Percentiles rank a stretch among this genome's conserved stretches.
These are phyloP conservation scores for Epichloe glyceriae DNA, from an alignment of 2,329 filamentous ascomycete species.

Conservation along the genomic window DNA sequence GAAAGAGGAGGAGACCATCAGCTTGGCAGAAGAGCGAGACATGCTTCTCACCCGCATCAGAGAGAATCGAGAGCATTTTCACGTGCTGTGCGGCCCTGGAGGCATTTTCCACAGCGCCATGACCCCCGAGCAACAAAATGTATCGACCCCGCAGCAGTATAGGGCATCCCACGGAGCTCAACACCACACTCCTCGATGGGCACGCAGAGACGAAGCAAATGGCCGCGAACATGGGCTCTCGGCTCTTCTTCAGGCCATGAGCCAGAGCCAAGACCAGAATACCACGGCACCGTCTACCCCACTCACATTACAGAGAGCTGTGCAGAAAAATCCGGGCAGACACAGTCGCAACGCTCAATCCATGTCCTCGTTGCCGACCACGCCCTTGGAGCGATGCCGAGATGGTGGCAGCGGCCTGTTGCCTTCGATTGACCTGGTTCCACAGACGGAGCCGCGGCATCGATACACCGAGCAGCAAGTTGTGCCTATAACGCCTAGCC, in stretches of 20 bases:
- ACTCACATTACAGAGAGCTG: slow-evolving; percentile 30
- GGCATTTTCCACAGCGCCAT: slow-evolving; percentile 51
- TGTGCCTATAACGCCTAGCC: slow-evolving; percentile 31
- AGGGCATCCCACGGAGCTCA: slow-evolving; percentile 30
- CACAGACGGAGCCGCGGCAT: slow-evolving; percentile 43
- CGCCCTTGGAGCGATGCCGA: slow-evolving; percentile 45
- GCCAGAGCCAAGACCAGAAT: slow-evolving; percentile 41
- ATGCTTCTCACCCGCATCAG: slow-evolving; percentile 72
- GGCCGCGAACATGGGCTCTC: slow-evolving; percentile 51
- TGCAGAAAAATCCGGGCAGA: slow-evolving; percentile 37
- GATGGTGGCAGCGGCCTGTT: slow-evolving; percentile 40
- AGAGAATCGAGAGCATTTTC: slow-evolving; percentile 80
- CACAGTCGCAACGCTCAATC: slow-evolving; percentile 71
- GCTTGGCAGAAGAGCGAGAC: slow-evolving; percentile 61
- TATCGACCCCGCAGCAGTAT: slow-evolving; percentile 30
- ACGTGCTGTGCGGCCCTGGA: slow-evolving; percentile 62
- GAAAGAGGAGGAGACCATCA: slow-evolving; percentile 59
- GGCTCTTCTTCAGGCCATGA: slow-evolving; percentile 68
- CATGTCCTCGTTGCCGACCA: slow-evolving; percentile 71
- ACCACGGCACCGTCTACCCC: slow-evolving; percentile 65
- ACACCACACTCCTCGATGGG: slow-evolving; percentile 35
- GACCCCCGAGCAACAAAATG: slow-evolving; percentile 39
- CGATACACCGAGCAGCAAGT: slow-evolving; percentile 28
- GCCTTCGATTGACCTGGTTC: slow-evolving; percentile 49
- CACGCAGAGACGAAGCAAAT: slow-evolving; percentile 17